Evolutionary conservation across 2,329 filamentous ascomycete species (phyloP).

Genomic region (Cordyceps fumosorosea): DNA sequence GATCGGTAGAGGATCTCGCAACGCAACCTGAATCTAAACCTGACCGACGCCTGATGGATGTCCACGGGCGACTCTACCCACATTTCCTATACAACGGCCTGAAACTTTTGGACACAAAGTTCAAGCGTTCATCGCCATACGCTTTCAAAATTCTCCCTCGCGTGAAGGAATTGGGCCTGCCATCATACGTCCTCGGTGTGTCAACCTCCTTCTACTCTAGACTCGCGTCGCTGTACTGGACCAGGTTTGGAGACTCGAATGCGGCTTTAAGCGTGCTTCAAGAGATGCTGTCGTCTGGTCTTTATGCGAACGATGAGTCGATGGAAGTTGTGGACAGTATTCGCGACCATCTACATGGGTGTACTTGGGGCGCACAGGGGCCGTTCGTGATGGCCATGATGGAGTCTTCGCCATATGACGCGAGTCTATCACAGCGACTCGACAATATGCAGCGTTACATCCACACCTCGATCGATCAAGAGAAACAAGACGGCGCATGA

Average conservation of each 20-base stretch:
- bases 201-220: slow-evolving; percentile 65
- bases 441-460: slow-evolving; percentile 19
- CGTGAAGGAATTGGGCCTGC: slow-evolving; percentile 60
- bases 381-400: slow-evolving; percentile 33
- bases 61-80: slow-evolving; percentile 60
- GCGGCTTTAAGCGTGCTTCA: slow-evolving; percentile 50
- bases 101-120: slow-evolving; percentile 49
- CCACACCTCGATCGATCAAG: slow-evolving; percentile 1
- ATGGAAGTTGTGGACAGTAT: slow-evolving; percentile 24
- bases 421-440: slow-evolving; percentile 21
- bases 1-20: background rate
- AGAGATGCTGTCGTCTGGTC: slow-evolving; percentile 60
- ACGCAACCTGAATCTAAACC: slow-evolving; percentile 7
- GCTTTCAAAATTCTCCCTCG: slow-evolving; percentile 57
- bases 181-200: slow-evolving; percentile 65
- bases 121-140: slow-evolving; percentile 51
- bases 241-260: slow-evolving; percentile 49
- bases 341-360: slow-evolving; percentile 27
- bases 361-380: slow-evolving; percentile 31
- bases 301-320: slow-evolving; percentile 45
- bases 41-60: slow-evolving; percentile 39
- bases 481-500: slow-evolving; percentile 3
- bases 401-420: slow-evolving; percentile 30
- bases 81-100: slow-evolving; percentile 53
- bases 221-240: slow-evolving; percentile 56